These are phyloP conservation scores for Globisporangium nunn DNA, from an alignment of 352 stramenopile genomes.

Conservation along the genomic window DNA sequence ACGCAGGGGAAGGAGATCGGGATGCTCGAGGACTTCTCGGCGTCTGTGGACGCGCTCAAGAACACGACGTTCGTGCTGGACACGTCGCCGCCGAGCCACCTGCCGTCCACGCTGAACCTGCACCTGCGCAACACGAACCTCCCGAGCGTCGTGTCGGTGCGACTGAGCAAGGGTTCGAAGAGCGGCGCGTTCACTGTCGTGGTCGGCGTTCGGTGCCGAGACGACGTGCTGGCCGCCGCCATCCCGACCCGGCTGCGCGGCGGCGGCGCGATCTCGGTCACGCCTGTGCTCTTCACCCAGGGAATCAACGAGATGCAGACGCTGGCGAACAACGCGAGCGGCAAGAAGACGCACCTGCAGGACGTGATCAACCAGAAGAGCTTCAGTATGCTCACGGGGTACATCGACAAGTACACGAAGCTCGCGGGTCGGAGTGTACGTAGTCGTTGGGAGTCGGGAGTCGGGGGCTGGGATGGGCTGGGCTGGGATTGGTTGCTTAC, in stretches of 20 bases:
- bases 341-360: constrained; percentile 62
- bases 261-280: constrained; percentile 45
- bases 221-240: constrained; percentile 23
- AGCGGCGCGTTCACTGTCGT: constrained; percentile 43
- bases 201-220: constrained; percentile 47
- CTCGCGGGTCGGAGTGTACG: constrained; percentile 29
- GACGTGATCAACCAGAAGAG: constrained; percentile 74
- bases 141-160: constrained; percentile 65
- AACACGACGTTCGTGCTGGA: constrained; percentile 66
- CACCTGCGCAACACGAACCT: constrained; percentile 69
- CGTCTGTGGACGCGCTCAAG: constrained; percentile 70
- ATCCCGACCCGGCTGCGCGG: constrained; percentile 45
- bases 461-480: no score
- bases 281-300: constrained; percentile 64
- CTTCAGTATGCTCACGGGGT: constrained; percentile 43
- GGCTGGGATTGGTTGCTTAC: no score
- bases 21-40: constrained; percentile 92
- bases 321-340: constrained; percentile 59
- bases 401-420: constrained; percentile 60
- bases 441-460: neutral
- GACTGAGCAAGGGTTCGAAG: constrained; percentile 43
- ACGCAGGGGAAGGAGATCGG: constrained; percentile 93
- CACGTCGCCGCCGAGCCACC: constrained; percentile 42
- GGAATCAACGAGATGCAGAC: constrained; percentile 83
- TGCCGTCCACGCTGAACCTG: constrained; percentile 67